phyloP scores from a whole-genome alignment of 805 yeast genomes.

The Myxozyma mucilagina region DNA sequence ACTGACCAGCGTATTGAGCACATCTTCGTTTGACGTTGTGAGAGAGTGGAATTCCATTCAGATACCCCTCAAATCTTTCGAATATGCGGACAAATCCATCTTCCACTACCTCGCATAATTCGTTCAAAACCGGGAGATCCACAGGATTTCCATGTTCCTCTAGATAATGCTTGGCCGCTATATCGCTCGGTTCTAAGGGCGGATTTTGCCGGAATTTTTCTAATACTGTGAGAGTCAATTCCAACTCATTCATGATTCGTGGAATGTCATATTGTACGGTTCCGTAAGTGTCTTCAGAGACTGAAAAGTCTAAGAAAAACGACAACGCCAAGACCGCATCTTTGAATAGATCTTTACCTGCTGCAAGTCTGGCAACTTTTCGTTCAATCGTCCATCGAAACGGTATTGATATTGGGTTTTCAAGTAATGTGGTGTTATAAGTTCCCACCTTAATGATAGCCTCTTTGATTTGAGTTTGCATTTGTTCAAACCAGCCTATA shows the following conservation, averaged over 20 bases:
- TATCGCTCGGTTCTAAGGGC: constrained; percentile 40
- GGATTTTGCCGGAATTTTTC: constrained; percentile 36
- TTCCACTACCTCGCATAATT: constrained; percentile 26
- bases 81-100: constrained; percentile 36
- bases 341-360: constrained; percentile 34
- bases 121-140: constrained; percentile 27
- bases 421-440: constrained; percentile 26
- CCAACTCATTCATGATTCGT: constrained; percentile 35
- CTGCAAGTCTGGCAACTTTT: constrained; percentile 32
- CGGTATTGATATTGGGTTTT: constrained; percentile 37
- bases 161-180: constrained; percentile 19
- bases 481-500: constrained; percentile 19
- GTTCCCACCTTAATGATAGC: not conserved
- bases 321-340: constrained; percentile 40
- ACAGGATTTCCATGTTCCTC: constrained; percentile 13
- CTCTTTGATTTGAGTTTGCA: not conserved
- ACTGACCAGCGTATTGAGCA: constrained; percentile 1
- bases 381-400: constrained; percentile 42
- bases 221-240: constrained; percentile 34
- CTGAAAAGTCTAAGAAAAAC: constrained; percentile 38
- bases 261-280: constrained; percentile 46
- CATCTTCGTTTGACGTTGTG: constrained; percentile 23
- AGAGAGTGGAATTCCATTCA: constrained; percentile 36
- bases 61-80: constrained; percentile 36
- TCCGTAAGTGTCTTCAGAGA: constrained; percentile 44